These are phyloP conservation scores for Blakeslea trispora DNA, from an alignment of 371 early-diverging fungal genomes.

Conservation along the genomic window DNA sequence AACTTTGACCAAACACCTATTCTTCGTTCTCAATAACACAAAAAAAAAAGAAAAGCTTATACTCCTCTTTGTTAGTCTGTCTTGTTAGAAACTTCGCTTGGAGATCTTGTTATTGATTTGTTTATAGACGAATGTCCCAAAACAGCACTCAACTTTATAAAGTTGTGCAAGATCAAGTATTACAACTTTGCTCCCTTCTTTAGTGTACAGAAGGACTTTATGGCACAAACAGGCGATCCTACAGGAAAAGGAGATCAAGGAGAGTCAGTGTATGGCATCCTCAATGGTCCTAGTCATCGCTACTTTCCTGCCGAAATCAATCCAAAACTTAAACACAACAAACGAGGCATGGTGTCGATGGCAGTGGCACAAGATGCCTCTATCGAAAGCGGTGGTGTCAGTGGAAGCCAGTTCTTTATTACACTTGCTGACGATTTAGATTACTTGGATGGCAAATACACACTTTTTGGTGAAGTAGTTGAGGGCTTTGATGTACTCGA, in stretches of 20 bases:
- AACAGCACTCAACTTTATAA: slow-evolving; percentile 86
- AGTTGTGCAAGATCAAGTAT: slow-evolving; percentile 92
- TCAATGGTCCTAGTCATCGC: slow-evolving; percentile 50
- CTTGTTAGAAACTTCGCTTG: slow-evolving; percentile 88
- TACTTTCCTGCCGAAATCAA: slow-evolving; percentile 87
- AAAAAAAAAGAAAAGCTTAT: too few relatives aligned
- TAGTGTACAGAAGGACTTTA: slow-evolving; percentile 86
- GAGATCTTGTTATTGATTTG: slow-evolving; percentile 94
- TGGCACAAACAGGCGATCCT: slow-evolving; percentile 90
- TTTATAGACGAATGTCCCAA: slow-evolving; percentile 75
- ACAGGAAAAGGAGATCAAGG: slow-evolving; percentile 84
- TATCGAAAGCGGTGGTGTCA: slow-evolving; percentile 52
- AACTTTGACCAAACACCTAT: too few relatives aligned
- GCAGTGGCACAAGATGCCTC: slow-evolving; percentile 61
- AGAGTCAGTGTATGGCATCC: slow-evolving; percentile 69
- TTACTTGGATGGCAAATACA: slow-evolving; percentile 96
- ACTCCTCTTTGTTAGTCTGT: too few relatives aligned
- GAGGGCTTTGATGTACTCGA: slow-evolving; percentile 94
- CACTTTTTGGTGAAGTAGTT: slow-evolving; percentile 95
- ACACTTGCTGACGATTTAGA: slow-evolving; percentile 84
- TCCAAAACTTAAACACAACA: slow-evolving; percentile 84
- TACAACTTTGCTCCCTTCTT: slow-evolving; percentile 90
- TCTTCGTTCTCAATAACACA: too few relatives aligned
- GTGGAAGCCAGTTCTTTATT: slow-evolving; percentile 96
- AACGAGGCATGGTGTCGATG: slow-evolving; percentile 86